Evolutionary conservation across 2,329 filamentous ascomycete genomes (phyloP), one percentile per base, ranked within the genome.

Genomic region (Botrytis galanthina): DNA sequence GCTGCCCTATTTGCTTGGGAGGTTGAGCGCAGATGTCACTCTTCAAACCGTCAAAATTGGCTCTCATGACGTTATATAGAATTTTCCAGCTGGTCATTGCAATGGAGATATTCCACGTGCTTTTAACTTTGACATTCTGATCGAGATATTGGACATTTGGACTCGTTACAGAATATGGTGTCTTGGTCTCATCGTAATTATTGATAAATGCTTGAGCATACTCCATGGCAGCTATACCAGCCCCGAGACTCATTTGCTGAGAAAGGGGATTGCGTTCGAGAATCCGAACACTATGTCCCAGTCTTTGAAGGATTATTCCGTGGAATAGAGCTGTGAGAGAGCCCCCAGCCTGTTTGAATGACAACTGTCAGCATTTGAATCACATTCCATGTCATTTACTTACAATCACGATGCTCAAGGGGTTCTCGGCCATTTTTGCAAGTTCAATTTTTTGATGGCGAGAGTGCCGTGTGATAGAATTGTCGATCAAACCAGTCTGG

Each of bases 31-130:
- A 60, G 5, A 70, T 32, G 4, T 74, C 72, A 73, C 73, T 74
- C 42, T 48, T 67, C 22, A 72, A 37, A 1, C 76, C 75, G 70
- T 79, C 77, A 54, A 79, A 78, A 68, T 76, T 76, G 14, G 75
- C 74, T 42, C 76, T 59, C 42, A 78, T 39, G 8, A 75, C 22
- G 37, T 73, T 73, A 32, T 78, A 79, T 10, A 76, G 37, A 8
- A 75, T 48, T 42, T 75, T 74, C 75, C 75, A 77, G 62, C 74
- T 78, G 2, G 60, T 66, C 60, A 22, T 71, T 14, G 35, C 46
- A 18, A 57, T 8, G 20, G 46, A 35, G 7, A 57, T 1, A 44
- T 71, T 57, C 46, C 70, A 71, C 2, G 60, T 66, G 22, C 60
- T 71, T 66, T 71, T 66, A 20, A 64, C 10, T 29, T 57, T 66